A percentile compares a stretch with the other conserved stretches of the same genome.
phyloP scores from a whole-genome alignment of 2,329 filamentous ascomycete genomes.

The Ciborinia camelliae region DNA sequence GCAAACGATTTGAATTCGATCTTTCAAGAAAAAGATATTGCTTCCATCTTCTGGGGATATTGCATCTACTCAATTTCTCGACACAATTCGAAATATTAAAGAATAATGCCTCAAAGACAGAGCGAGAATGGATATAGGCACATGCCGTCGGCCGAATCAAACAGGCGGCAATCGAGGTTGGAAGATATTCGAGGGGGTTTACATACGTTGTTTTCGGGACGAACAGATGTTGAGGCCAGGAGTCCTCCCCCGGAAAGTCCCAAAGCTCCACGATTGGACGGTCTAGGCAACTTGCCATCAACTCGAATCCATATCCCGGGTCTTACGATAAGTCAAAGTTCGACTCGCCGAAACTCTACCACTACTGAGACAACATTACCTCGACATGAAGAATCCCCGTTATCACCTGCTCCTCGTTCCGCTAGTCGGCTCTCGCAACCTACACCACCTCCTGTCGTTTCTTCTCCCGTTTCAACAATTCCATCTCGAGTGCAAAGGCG shows the following conservation, averaged over 20 bases:
- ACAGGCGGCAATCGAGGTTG: conserved; percentile 27
- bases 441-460: conserved; percentile 17
- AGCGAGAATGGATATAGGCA: conserved; percentile 20
- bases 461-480: conserved; percentile 22
- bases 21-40: conserved; percentile 12
- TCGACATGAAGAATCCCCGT: background rate
- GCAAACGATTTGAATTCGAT: conserved; percentile 22
- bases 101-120: conserved; percentile 28
- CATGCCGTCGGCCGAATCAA: conserved; percentile 21
- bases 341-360: conserved; percentile 32
- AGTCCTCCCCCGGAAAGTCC: conserved; percentile 39
- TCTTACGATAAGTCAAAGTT: conserved; percentile 39
- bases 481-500: conserved; percentile 22
- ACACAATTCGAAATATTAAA: conserved; percentile 20
- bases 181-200: conserved; percentile 29
- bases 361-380: conserved; percentile 16
- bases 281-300: conserved; percentile 41
- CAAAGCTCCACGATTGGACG: conserved; percentile 46
- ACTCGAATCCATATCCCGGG: conserved; percentile 44
- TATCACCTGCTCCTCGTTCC: conserved; percentile 24
- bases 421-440: conserved; percentile 22
- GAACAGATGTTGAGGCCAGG: conserved; percentile 30
- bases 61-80: conserved; percentile 19
- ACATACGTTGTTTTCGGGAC: conserved; percentile 32
- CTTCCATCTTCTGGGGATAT: conserved; percentile 19